Conservation (phyloP, 768 basidiomycete species). For the Suillus tomentosus region DNA sequence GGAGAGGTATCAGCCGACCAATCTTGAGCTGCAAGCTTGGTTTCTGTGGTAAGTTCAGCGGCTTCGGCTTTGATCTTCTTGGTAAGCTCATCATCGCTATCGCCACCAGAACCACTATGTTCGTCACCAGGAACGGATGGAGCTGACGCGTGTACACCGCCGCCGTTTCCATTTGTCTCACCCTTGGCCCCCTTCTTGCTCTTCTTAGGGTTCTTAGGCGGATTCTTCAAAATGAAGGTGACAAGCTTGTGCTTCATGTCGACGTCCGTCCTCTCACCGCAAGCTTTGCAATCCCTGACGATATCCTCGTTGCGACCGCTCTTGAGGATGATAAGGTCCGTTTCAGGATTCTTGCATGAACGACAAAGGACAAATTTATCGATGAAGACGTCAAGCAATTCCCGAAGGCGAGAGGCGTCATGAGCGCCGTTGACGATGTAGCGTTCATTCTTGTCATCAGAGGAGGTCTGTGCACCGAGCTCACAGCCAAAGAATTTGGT, state of each 20-base stretch:
- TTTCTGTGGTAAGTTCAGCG: constrained; percentile 66
- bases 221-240: constrained; percentile 97
- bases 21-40: constrained; percentile 66
- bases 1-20: constrained; percentile 94
- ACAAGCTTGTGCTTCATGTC: constrained; percentile 98
- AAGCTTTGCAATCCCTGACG: constrained; percentile 97
- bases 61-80: constrained; percentile 92
- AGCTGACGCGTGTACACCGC: constrained; percentile 41
- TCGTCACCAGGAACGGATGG: constrained; percentile 42
- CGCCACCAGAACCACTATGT: constrained; percentile 38
- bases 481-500: constrained; percentile 99
- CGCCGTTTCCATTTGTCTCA: constrained; percentile 49
- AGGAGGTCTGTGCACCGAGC: constrained; percentile 95
- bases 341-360: constrained; percentile 99
- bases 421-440: constrained; percentile 99
- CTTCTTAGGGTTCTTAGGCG: constrained; percentile 86
- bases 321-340: constrained; percentile 90
- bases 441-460: constrained; percentile 95
- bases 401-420: constrained; percentile 86
- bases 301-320: constrained; percentile 80
- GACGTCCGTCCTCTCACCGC: constrained; percentile 86
- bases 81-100: constrained; percentile 87
- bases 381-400: constrained; percentile 96
- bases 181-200: constrained; percentile 38
- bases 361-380: constrained; percentile 98